A percentile compares a stretch with the other conserved stretches of the same genome.
phyloP scores from a whole-genome alignment of 805 yeast species.

The Candida piceae region DNA sequence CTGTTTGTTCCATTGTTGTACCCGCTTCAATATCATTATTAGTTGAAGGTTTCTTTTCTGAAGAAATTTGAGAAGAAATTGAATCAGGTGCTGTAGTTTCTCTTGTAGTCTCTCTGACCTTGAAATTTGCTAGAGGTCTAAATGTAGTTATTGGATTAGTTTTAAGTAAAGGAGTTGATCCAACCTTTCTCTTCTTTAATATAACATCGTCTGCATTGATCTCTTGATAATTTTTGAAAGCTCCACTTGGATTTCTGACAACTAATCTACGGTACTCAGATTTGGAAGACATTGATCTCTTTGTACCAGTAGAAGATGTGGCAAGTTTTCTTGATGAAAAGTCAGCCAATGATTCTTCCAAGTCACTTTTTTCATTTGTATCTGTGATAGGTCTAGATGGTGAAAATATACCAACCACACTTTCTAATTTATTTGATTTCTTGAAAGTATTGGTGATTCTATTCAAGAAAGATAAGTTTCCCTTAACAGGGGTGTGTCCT shows the following conservation, averaged over 20 bases:
- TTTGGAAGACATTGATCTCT: conserved; percentile 7
- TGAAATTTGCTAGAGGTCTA: conserved; percentile 3
- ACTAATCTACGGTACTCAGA: conserved; percentile 25
- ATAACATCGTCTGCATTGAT: conserved; percentile 29
- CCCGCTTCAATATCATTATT: too few relatives aligned
- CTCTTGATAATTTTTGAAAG: conserved; percentile 23
- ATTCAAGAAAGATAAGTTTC: conserved; percentile 12
- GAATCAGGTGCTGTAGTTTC: background rate
- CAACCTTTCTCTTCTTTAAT: conserved; percentile 8
- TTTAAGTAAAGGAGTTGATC: background rate
- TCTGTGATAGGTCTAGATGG: conserved; percentile 6
- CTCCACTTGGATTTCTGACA: conserved; percentile 22
- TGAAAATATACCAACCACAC: conserved; percentile 29
- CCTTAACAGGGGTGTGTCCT: background rate
- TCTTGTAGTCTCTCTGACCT: background rate
- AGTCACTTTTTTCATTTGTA: background rate
- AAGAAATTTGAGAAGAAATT: too few relatives aligned
- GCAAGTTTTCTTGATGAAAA: conserved; percentile 6
- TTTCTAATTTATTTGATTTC: conserved; percentile 18
- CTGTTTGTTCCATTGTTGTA: too few relatives aligned
- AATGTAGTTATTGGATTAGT: conserved; percentile 4
- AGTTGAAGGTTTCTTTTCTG: too few relatives aligned
- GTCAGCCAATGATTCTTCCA: background rate
- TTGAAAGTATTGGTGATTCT: conserved; percentile 19
- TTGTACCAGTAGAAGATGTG: conserved; percentile 2